Base-by-base conservation (phyloP, 2,329 filamentous ascomycete genomes). In the Paracoccidioides lutzii region DNA sequence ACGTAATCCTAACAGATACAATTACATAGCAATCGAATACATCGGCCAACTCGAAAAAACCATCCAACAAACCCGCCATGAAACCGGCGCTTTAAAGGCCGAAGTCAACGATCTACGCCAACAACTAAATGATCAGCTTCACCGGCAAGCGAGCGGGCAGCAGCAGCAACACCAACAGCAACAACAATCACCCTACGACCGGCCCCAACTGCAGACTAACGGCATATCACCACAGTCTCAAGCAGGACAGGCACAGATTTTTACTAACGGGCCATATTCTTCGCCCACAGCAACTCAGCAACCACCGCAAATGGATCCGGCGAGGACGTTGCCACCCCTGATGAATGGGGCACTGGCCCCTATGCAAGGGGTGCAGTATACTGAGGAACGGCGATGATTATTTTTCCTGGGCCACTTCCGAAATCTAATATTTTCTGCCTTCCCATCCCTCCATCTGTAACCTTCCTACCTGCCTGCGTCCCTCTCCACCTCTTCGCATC, bases 321-420 rank as follows among this genome's bases (percentile, higher is more conserved):
- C 73, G 42, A 70, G 74, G 43, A 76, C 74, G 4, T 63, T 77
- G 4, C 75, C 75, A 43, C 75, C 75, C 4, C 63, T 77, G 14
- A 70, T 75, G 63, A 76, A 74, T 61, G 71, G 71, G 7, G 67
- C 70, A 2, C 62, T 66, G 28, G 71, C 71, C 14, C 68, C 71
- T 10, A 77, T 77, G 75, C 75, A 77, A 64, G 75, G 75, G 14
- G 71, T 77, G 43, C 74, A 77, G 60, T 77, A 77, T 63, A 71
- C 71, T n/a, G 73, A 76, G 56, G 74, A 75, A 55, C 67, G 72
- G 58, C 70, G 74, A 57, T 75, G 69, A 62, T 32, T 32, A 33
- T 30, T 46, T 14, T 33, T n/a, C 14, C 12, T 32, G 3, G 15
- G 12, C 42, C 28, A 30, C 42, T 45, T 8, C 42, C 22, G 9